Percentiles rank a stretch among this genome's conserved stretches.
phyloP scores from a whole-genome alignment of 208 protist species.

The Trypanosoma vivax region DNA sequence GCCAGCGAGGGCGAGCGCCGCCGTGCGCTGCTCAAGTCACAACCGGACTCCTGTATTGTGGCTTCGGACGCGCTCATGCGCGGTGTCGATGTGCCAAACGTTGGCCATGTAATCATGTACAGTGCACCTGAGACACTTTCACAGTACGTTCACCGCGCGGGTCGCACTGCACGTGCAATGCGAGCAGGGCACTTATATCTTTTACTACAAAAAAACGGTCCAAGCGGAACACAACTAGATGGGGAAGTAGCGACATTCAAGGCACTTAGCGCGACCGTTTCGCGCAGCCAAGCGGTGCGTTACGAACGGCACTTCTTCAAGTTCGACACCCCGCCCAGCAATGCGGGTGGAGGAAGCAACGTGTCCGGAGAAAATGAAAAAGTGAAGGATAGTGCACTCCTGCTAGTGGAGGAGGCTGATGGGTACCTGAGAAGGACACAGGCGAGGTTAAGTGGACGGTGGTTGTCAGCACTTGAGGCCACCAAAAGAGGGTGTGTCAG shows the following conservation, averaged over 20 bases:
- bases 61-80: slow-evolving; percentile 87
- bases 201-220: slow-evolving; percentile 66
- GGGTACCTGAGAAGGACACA: slow-evolving; percentile 18
- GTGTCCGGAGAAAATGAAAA: neutral
- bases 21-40: slow-evolving; percentile 52
- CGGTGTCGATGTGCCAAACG: slow-evolving; percentile 84
- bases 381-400: slow-evolving; percentile 6
- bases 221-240: slow-evolving; percentile 49
- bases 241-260: slow-evolving; percentile 74
- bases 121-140: slow-evolving; percentile 79
- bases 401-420: slow-evolving; percentile 19
- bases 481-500: neutral
- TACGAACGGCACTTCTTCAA: slow-evolving; percentile 82
- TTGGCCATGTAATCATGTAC: slow-evolving; percentile 90
- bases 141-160: slow-evolving; percentile 95
- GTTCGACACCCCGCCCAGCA: slow-evolving; percentile 41
- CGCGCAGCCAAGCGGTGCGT: slow-evolving; percentile 51
- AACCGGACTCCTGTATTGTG: slow-evolving; percentile 45
- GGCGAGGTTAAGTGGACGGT: slow-evolving; percentile 6
- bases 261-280: slow-evolving; percentile 34
- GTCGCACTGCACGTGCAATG: slow-evolving; percentile 93
- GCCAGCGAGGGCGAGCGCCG: slow-evolving; percentile 65
- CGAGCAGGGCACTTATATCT: slow-evolving; percentile 71
- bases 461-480: slow-evolving; percentile 19
- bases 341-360: neutral